Evolutionary conservation across 2,329 filamentous ascomycete genomes (phyloP).

Genomic region (Rutstroemia sydowiana): DNA sequence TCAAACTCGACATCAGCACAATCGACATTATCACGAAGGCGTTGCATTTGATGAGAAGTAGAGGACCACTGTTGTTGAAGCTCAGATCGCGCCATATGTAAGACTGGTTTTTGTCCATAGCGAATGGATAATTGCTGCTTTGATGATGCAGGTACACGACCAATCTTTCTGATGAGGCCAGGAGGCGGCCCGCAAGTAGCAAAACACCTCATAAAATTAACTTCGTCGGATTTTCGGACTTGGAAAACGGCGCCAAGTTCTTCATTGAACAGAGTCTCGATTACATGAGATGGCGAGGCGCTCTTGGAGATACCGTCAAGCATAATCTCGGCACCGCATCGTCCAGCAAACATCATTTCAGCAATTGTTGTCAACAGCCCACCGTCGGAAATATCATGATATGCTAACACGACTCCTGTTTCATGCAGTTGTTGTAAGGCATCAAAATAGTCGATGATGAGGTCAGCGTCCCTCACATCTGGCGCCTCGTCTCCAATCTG

Average conservation of each 20-base stretch:
- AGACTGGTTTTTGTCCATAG: conserved; percentile 60
- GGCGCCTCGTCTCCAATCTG: conserved; percentile 79
- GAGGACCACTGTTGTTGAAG: conserved; percentile 84
- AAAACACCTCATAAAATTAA: conserved; percentile 81
- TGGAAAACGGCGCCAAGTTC: conserved; percentile 96
- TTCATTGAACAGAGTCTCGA: conserved; percentile 87
- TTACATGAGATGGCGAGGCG: conserved; percentile 50
- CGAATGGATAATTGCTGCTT: conserved; percentile 75
- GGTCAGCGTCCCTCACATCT: conserved; percentile 73
- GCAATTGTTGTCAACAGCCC: conserved; percentile 83
- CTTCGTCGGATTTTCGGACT: conserved; percentile 76
- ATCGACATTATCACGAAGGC: conserved; percentile 76
- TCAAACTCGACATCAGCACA: conserved; percentile 81
- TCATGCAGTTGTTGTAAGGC: conserved; percentile 64
- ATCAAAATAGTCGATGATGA: conserved; percentile 87
- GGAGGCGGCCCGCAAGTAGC: conserved; percentile 80
- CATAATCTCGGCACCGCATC: conserved; percentile 79
- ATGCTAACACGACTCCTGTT: conserved; percentile 71
- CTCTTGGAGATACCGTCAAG: conserved; percentile 65
- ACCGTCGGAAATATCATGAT: conserved; percentile 91
- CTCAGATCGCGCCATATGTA: conserved; percentile 59
- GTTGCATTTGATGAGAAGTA: conserved; percentile 88
- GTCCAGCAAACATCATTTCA: conserved; percentile 98
- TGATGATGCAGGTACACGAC: conserved; percentile 58
- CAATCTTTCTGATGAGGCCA: conserved; percentile 78